phyloP scores from a whole-genome alignment of 1,284 basidiomycete species.

The Ganoderma boninense region DNA sequence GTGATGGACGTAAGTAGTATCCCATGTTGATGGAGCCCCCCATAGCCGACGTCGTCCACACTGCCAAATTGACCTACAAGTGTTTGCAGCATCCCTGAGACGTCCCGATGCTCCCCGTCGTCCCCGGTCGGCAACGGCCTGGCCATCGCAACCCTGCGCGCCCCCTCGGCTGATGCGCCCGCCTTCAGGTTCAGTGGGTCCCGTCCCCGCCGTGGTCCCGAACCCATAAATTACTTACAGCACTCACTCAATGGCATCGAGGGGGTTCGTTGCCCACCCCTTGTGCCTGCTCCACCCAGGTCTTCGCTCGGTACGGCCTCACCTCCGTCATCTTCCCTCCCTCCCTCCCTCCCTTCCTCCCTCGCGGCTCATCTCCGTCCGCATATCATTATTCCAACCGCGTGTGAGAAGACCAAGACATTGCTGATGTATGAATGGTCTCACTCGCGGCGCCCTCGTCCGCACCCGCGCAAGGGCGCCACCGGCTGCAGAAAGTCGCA shows the following conservation, averaged over 20 bases:
- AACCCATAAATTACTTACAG: neutral
- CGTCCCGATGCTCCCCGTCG: constrained; percentile 17
- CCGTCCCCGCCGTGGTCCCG: neutral
- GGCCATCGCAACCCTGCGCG: constrained; percentile 32
- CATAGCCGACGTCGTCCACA: constrained; percentile 30
- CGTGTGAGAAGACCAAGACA: constrained; percentile 23
- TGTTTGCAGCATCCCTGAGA: neutral
- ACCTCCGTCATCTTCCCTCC: neutral
- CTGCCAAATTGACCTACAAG: constrained; percentile 13
- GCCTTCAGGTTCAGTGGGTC: constrained; percentile 29
- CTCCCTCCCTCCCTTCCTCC: neutral
- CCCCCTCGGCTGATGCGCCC: constrained; percentile 33
- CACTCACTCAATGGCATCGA: neutral
- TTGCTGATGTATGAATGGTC: constrained; percentile 32
- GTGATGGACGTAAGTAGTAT: constrained; percentile 25
- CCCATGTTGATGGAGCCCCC: constrained; percentile 31
- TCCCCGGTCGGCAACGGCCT: constrained; percentile 28
- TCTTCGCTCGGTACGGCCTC: constrained; percentile 28
- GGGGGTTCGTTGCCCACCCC: neutral
- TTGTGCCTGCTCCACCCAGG: constrained; percentile 15
- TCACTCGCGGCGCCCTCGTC: constrained; percentile 30
- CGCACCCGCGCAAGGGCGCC: constrained; percentile 19
- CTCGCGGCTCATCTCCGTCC: neutral
- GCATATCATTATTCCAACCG: constrained; percentile 16
- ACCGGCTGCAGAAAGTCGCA: constrained; percentile 17